Evolutionary conservation across 257 asterid genomes (phyloP), one percentile per base, ranked within the genome.

Genomic region (Ilex asprella): DNA sequence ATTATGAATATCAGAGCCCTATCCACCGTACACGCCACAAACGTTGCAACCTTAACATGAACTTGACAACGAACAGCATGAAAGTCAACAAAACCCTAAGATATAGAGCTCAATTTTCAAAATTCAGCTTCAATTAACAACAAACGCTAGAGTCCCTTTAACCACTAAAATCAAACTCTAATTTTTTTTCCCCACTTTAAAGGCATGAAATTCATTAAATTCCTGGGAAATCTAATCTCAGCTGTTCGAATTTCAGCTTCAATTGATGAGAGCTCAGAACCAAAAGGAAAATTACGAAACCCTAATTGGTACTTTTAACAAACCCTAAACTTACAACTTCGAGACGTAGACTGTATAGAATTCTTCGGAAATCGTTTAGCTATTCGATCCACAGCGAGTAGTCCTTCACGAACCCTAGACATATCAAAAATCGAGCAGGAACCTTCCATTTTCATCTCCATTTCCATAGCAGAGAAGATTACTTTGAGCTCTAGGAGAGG

Each of bases 261-360:
- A 11, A 55, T 27, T 21, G 3, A 16, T 47, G 12, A 30, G 13
- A 30, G 70, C 46, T 9, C 29, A 30, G 50, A 30, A 59, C 30
- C 5, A 56, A 31, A 55, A 62, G 54, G 53, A 56, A 56, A 69
- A 67, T 35, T 49, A 72, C 64, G 21, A 62, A 56, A 56, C 74
- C 72, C 80, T 75, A 73, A 73, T 52, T 59, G 52, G 55, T 41
- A 69, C 35, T 77, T 78, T 69, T 82, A 61, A n/a, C 72, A 35
- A 79, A 64, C 79, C 88, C 91, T 84, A 79, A 88, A 88, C 62
- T 82, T 88, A 78, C 94, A 82, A 77, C 79, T 16, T 2, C 77
- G 86, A 66, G 94, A 88, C 57, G 66, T 77, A 56, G 64, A 60
- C 39, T 78, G 96, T 82, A 72, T 71, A 66, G 73, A 79, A 31